A percentile compares a stretch with the other conserved stretches of the same genome.
phyloP scores from a whole-genome alignment of 148 eudicot species.

The Persicaria maculosa region DNA sequence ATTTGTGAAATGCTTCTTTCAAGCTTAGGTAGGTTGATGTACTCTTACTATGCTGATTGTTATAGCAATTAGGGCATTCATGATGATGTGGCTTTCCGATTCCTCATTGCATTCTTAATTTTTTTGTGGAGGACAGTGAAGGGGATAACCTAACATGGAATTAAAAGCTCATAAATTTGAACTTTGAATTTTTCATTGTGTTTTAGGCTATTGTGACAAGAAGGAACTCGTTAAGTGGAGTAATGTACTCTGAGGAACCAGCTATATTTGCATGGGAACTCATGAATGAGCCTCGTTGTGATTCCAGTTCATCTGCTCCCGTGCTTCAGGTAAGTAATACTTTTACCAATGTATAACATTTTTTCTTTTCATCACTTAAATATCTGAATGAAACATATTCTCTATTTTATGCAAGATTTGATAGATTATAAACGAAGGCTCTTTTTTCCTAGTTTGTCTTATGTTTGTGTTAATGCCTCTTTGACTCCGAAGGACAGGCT shows the following conservation, averaged over 20 bases:
- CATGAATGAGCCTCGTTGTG: slow-evolving; percentile 50
- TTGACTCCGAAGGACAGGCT: slow-evolving; percentile 21
- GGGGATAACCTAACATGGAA: too few relatives aligned
- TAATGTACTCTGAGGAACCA: slow-evolving; percentile 42
- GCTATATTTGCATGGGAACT: slow-evolving; percentile 58
- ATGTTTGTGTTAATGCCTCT: not conserved
- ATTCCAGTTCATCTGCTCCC: slow-evolving; percentile 32
- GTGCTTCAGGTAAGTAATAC: slow-evolving; percentile 30
- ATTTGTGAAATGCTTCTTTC: too few relatives aligned
- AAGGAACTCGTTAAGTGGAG: slow-evolving; percentile 41
- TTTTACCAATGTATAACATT: not conserved
- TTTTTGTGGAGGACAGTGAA: not conserved
- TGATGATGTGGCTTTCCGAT: not conserved
- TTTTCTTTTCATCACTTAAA: not conserved
- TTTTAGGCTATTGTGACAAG: slow-evolving; percentile 41
- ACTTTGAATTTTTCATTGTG: not conserved
- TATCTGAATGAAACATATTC: not conserved
- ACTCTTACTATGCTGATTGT: too few relatives aligned
- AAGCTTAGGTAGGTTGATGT: too few relatives aligned
- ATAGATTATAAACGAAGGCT: not conserved
- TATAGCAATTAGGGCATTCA: too few relatives aligned
- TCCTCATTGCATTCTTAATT: not conserved
- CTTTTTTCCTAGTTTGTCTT: slow-evolving; percentile 3
- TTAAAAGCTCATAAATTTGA: not conserved
- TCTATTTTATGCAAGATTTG: not conserved